Evolutionary conservation across 2,329 filamentous ascomycete species (phyloP).

Genomic region (Aspergillus sp.): DNA sequence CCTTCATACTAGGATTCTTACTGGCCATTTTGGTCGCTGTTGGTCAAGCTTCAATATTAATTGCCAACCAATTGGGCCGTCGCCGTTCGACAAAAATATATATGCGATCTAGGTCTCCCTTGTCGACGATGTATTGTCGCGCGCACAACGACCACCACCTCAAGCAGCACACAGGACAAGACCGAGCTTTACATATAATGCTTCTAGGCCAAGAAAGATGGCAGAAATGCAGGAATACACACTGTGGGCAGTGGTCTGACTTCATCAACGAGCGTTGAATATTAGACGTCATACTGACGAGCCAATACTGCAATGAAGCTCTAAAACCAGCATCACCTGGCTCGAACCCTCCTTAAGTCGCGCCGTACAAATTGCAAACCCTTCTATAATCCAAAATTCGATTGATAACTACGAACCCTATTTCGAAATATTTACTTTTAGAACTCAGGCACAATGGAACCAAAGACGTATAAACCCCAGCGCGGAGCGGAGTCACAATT

Average conservation of each 20-base stretch:
- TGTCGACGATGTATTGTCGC: background rate
- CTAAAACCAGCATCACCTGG: background rate
- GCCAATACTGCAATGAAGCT: background rate
- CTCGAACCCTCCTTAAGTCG: background rate
- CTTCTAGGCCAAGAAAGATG: conserved; percentile 7
- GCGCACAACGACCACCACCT: background rate
- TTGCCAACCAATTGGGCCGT: no score
- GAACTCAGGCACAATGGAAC: conserved; percentile 18
- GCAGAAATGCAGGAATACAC: conserved; percentile 34
- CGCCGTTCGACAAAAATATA: no score
- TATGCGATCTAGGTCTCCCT: no score
- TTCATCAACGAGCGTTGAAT: conserved; percentile 1
- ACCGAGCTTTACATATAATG: background rate
- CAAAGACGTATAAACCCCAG: conserved; percentile 20
- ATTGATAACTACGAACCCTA: background rate
- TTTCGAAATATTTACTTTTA: background rate
- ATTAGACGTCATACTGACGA: conserved; percentile 15
- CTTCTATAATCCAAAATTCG: background rate
- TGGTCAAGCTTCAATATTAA: no score
- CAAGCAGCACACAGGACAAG: background rate
- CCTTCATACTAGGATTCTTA: no score
- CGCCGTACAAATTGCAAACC: background rate
- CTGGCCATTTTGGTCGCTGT: no score
- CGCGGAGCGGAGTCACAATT: conserved; percentile 37
- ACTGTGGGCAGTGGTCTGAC: conserved; percentile 1